A percentile compares a stretch with the other conserved stretches of the same genome.
phyloP scores from a whole-genome alignment of 2,329 filamentous ascomycete species.

The Colletotrichum liaoningense region DNA sequence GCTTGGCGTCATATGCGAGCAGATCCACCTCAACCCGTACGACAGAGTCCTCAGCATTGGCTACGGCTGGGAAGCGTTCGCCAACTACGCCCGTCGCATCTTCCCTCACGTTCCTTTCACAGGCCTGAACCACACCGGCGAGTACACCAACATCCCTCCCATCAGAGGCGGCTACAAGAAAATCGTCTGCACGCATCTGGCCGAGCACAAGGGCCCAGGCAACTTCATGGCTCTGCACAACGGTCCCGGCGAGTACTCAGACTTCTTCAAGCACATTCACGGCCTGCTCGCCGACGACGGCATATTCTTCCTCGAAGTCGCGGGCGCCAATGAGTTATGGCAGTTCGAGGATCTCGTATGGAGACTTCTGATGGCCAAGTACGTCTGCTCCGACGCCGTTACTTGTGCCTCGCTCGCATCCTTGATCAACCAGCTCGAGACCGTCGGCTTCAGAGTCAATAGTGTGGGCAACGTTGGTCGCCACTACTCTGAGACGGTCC shows the following conservation, averaged over 20 bases:
- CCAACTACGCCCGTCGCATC: slow-evolving; percentile 84
- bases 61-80: slow-evolving; percentile 91
- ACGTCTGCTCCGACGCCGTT: neutral
- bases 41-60: slow-evolving; percentile 87
- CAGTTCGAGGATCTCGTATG: neutral
- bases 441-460: neutral
- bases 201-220: neutral
- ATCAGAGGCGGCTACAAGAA: neutral
- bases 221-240: neutral
- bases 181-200: neutral
- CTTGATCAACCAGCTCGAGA: neutral
- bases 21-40: slow-evolving; percentile 80
- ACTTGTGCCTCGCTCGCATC: neutral
- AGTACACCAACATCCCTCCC: neutral
- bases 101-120: neutral
- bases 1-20: slow-evolving; percentile 86
- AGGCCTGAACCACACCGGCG: neutral
- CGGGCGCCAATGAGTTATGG: neutral
- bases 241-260: neutral
- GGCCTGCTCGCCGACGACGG: neutral
- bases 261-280: neutral
- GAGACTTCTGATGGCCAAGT: neutral
- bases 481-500: neutral
- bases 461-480: neutral
- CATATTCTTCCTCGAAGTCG: neutral